Evolutionary conservation across 164 flowering plant genomes (phyloP), one percentile per base, ranked within the genome.

Genomic region (Cinnamomum chago): DNA sequence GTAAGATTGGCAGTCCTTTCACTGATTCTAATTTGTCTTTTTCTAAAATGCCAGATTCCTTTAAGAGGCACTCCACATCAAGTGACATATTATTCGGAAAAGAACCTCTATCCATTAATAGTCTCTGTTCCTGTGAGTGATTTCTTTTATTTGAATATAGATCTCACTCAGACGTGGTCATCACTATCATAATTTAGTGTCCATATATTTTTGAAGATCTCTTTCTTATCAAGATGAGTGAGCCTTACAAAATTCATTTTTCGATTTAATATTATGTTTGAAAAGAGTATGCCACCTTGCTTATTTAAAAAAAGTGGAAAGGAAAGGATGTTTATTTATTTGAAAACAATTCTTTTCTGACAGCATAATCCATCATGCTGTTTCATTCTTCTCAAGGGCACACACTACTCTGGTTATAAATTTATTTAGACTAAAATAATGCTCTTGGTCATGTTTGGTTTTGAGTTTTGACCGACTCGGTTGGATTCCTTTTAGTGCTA

Each of bases 41-140:
- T 20, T 75, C 40, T 33, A 27, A 20, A 62, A 75, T 82, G 75
- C 70, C 84, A 95, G 99, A 85, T 96, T 76, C 95, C 97, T 66
- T 78, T 96, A 83, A 94, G 83, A 84, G 95, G 89, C 40, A 96
- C 98, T 78, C 99, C 99, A 50, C 99, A 96, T 86, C 99, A 96
- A 87, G 93, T 96, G 50, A 90, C 97, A 47, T 96, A 90, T 85
- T 88, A 84, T 79, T 88, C 97, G 0, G 99, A 94, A 87, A 96
- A 87, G 92, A 96, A 94, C 76, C 81, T 96, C 27, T 96, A 92
- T 73, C 91, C 99, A 14, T 81, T 96, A 55, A 96, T 96, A 74
- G 93, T 96, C 80, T 96, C 99, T 58, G 82, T 87, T 77, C 99
- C 99, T 72, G 99, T 96, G 70, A 90, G 99, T 88, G 22, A 67